Percentiles rank a stretch among this genome's conserved stretches.
phyloP scores from a whole-genome alignment of 106 monocot species.

The Platanthera guangdongensis region DNA sequence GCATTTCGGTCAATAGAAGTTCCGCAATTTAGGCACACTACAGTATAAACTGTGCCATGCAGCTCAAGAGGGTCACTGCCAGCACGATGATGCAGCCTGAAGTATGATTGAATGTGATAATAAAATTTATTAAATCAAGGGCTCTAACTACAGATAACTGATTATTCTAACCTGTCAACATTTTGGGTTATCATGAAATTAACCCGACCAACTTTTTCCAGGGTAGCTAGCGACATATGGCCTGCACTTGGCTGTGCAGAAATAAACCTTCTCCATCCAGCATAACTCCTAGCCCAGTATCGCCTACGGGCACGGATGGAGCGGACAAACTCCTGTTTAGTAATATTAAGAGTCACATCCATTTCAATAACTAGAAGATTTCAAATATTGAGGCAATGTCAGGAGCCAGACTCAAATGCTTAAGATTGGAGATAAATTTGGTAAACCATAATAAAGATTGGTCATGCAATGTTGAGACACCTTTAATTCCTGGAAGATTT shows the following conservation, averaged over 20 bases:
- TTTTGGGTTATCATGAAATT: conserved; percentile 89
- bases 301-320: conserved; percentile 63
- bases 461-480: not conserved
- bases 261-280: conserved; percentile 95
- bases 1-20: conserved; percentile 42
- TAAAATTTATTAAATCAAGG: not conserved
- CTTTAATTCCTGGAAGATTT: not conserved
- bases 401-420: not conserved
- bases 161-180: conserved; percentile 63
- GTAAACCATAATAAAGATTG: not conserved
- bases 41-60: conserved; percentile 91
- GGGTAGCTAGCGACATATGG: conserved; percentile 56
- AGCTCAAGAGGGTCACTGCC: conserved; percentile 90
- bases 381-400: not conserved
- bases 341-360: not conserved
- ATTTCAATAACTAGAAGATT: not conserved
- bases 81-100: conserved; percentile 94
- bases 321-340: conserved; percentile 74
- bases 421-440: not conserved
- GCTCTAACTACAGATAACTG: not conserved
- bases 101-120: conserved; percentile 4
- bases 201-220: conserved; percentile 79
- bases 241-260: conserved; percentile 75
- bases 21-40: conserved; percentile 79
- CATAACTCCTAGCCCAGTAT: conserved; percentile 99